Percentiles rank a stretch among this genome's conserved stretches.
phyloP scores from a whole-genome alignment of 768 basidiomycete species.

The Tephrocybe sp. region DNA sequence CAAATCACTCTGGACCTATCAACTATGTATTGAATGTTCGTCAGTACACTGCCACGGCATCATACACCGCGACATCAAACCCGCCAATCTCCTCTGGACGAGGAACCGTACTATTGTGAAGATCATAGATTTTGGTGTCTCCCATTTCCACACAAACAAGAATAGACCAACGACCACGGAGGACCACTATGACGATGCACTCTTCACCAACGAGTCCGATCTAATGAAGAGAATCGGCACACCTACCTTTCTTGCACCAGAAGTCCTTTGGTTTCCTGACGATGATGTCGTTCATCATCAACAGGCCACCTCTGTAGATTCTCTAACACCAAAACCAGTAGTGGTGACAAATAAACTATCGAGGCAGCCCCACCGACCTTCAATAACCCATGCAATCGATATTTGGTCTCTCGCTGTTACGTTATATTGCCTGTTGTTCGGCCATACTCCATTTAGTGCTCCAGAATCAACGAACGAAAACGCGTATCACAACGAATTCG shows the following conservation, averaged over 20 bases:
- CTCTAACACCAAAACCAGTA: slow-evolving; percentile 13
- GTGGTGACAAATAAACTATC: slow-evolving; percentile 15
- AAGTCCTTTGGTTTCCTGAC: slow-evolving; percentile 42
- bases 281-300: slow-evolving; percentile 16
- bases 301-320: slow-evolving; percentile 17
- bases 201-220: slow-evolving; percentile 36
- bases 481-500: slow-evolving; percentile 35
- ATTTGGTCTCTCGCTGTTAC: slow-evolving; percentile 48
- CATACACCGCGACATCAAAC: slow-evolving; percentile 90
- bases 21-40: background rate
- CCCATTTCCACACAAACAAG: slow-evolving; percentile 25
- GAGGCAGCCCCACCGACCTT: slow-evolving; percentile 26
- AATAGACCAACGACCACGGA: background rate
- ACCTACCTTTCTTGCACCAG: slow-evolving; percentile 44
- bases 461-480: slow-evolving; percentile 34
- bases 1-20: slow-evolving; percentile 1
- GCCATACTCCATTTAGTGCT: slow-evolving; percentile 41
- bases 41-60: slow-evolving; percentile 51
- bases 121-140: slow-evolving; percentile 84
- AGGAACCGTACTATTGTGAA: slow-evolving; percentile 61
- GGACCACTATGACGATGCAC: slow-evolving; percentile 24
- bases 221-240: slow-evolving; percentile 41
- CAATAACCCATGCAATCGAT: slow-evolving; percentile 46
- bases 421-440: slow-evolving; percentile 48
- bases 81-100: slow-evolving; percentile 78